Conservation (phyloP, 164 flowering plant species). For the Annona cherimola region DNA sequence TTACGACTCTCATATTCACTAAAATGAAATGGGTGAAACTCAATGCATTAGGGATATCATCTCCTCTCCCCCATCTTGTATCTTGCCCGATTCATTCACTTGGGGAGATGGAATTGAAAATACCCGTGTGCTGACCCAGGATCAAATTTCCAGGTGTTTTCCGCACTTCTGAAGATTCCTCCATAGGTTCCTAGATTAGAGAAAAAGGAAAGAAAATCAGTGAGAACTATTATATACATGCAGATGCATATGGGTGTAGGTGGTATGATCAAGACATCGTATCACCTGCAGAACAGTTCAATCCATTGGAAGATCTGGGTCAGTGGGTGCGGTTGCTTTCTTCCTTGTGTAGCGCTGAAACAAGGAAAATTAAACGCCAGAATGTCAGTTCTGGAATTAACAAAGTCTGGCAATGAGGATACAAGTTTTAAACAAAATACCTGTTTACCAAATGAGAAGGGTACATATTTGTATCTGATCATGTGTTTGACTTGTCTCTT, state of each 20-base stretch:
- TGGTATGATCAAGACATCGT: background rate
- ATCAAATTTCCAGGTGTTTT: background rate
- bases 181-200: background rate
- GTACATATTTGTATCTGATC: slow-evolving; percentile 85
- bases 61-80: too few species aligned
- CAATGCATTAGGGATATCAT: too few species aligned
- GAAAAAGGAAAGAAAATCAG: too few species aligned
- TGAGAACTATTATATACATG: background rate
- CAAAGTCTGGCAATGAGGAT: background rate
- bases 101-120: background rate
- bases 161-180: background rate
- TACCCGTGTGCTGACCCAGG: background rate
- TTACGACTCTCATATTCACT: too few species aligned
- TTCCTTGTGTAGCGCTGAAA: slow-evolving; percentile 30
- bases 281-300: slow-evolving; percentile 4
- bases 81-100: background rate
- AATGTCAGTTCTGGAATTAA: background rate
- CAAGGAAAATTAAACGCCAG: background rate
- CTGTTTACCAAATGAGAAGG: slow-evolving; percentile 77
- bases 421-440: slow-evolving; percentile 23
- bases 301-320: slow-evolving; percentile 11
- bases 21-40: too few species aligned
- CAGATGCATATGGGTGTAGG: background rate
- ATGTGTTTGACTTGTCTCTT: slow-evolving; percentile 76
- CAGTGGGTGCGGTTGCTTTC: slow-evolving; percentile 19